Evolutionary conservation across 768 basidiomycete genomes (phyloP), one percentile per base, ranked within the genome.

Genomic region (Mycena amicta): DNA sequence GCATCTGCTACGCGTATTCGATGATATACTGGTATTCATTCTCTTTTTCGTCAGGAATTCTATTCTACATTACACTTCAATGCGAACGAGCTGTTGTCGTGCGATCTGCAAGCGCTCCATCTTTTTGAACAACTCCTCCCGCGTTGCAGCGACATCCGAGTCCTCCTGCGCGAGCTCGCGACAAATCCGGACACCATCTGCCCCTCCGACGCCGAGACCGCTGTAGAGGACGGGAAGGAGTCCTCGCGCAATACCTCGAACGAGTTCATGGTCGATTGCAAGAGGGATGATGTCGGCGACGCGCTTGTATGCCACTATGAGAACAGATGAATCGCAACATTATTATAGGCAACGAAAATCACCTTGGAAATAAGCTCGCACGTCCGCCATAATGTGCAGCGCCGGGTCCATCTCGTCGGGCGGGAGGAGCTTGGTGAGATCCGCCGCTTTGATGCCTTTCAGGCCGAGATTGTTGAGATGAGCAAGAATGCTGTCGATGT

Each of bases 251-350:
- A 84, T 59, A 0, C 85, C 87, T 3, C 78, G 78, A 3, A 87
- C 75, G 25, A 87, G 79, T 51, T 83, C 78, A 40, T 76, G 65
- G 60, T 88, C 85, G 55, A 88, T 82, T 3, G 81, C 78, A 41
- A 81, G 71, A 4, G 86, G 83, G 3, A 88, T 67, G 47, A 77
- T 80, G 66, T 89, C 87, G 2, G 74, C 74, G 58, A 86, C 80
- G 2, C 85, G 77, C 67, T 86, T 86, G 67, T 82, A 86, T 0
- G 83, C 80, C 1, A 87, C 85, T 88, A 55, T 41, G 43, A 6
- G 8, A 23, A 23, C 8, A 16, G 20, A 8, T 45, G 22, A 5
- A 60, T 39, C 37, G 25, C 12, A 16, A 8, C 15, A 16, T 15
- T 23, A 23, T 8, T 15, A 45, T 45, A n/a, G 22, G 22, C 12